phyloP scores from a whole-genome alignment of 1,284 basidiomycete genomes.

The Neonothopanus nambi region DNA sequence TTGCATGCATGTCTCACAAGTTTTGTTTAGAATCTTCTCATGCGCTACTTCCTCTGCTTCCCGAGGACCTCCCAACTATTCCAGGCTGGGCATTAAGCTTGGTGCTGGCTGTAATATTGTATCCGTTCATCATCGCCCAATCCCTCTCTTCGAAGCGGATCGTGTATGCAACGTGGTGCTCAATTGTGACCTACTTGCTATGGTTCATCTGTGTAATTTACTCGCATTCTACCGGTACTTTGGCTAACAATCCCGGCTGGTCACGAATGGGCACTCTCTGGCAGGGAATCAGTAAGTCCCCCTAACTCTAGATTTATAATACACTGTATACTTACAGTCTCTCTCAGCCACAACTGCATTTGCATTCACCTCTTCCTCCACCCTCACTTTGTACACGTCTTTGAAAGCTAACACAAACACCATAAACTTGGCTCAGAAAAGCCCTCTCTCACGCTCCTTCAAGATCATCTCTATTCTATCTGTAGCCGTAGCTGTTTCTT shows the following conservation, averaged over 20 bases:
- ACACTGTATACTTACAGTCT: constrained; percentile 3
- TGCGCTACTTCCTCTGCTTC: constrained; percentile 46
- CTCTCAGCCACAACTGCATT: constrained; percentile 54
- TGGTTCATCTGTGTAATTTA: constrained; percentile 58
- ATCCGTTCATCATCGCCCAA: constrained; percentile 52
- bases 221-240: constrained; percentile 46
- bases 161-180: constrained; percentile 56
- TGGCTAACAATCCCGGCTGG: constrained; percentile 38
- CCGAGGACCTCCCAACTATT: constrained; percentile 33
- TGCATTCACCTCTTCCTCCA: constrained; percentile 62
- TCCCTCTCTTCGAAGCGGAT: constrained; percentile 54
- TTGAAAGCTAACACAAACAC: constrained; percentile 44
- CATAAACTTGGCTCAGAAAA: constrained; percentile 37
- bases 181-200: constrained; percentile 53
- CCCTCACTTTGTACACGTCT: constrained; percentile 63
- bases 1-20: constrained; percentile 10
- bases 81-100: constrained; percentile 34
- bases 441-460: constrained; percentile 55
- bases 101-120: constrained; percentile 41
- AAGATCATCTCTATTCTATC: constrained; percentile 54
- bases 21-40: constrained; percentile 49
- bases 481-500: constrained; percentile 44
- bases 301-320: not conserved
- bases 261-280: constrained; percentile 51
- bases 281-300: constrained; percentile 61